phyloP scores from a whole-genome alignment of 352 stramenopile genomes.

The Pilasporangium apinafurcum region DNA sequence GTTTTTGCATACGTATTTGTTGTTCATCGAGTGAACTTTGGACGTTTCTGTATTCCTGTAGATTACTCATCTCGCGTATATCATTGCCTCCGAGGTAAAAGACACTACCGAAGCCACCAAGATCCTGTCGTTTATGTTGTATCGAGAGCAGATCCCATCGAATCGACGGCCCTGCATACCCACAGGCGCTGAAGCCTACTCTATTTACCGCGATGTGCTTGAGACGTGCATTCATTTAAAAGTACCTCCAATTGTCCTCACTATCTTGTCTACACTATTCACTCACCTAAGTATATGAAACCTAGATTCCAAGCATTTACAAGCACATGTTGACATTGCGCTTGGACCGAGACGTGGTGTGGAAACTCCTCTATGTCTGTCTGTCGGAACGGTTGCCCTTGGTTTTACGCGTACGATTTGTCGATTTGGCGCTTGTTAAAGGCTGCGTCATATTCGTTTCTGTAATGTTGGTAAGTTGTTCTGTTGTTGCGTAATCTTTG shows the following conservation, averaged over 20 bases:
- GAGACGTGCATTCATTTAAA: conserved; percentile 31
- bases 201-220: conserved; percentile 36
- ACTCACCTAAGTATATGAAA: neutral
- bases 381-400: conserved; percentile 24
- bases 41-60: neutral
- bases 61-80: conserved; percentile 14
- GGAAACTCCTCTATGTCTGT: conserved; percentile 26
- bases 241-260: too few species aligned
- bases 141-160: conserved; percentile 36
- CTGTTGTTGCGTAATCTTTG: neutral
- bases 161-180: conserved; percentile 37
- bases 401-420: conserved; percentile 28
- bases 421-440: conserved; percentile 42
- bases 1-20: neutral
- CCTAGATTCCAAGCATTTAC: conserved; percentile 21
- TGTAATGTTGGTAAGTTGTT: conserved; percentile 21
- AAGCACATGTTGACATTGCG: conserved; percentile 28
- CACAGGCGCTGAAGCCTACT: conserved; percentile 17
- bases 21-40: neutral
- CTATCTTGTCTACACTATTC: neutral
- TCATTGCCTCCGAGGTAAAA: conserved; percentile 30
- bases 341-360: conserved; percentile 22
- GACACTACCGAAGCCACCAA: conserved; percentile 27
- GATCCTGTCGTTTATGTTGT: conserved; percentile 41
- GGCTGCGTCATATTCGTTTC: conserved; percentile 36